A percentile compares a stretch with the other conserved stretches of the same genome.
Conservation (phyloP, 108 stramenopile species). For the Mayamaea pseudoterrestris region DNA sequence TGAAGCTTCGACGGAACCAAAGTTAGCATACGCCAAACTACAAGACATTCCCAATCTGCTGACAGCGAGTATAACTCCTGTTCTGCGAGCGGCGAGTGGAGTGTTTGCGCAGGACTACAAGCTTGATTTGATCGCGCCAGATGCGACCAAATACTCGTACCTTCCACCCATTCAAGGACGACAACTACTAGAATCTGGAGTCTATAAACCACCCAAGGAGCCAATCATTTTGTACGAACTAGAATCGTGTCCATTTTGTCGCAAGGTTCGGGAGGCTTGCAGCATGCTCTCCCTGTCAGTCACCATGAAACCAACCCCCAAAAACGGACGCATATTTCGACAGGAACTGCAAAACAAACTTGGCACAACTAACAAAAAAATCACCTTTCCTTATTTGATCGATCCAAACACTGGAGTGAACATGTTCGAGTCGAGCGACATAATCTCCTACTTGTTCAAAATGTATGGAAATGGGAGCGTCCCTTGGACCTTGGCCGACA, state of each 20-base stretch:
- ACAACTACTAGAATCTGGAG: slow-evolving; percentile 50
- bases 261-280: slow-evolving; percentile 77
- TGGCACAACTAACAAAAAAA: slow-evolving; percentile 57
- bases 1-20: background rate
- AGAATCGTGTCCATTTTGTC: slow-evolving; percentile 77
- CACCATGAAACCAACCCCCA: slow-evolving; percentile 65
- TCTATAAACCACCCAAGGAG: slow-evolving; percentile 35
- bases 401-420: slow-evolving; percentile 84
- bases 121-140: background rate
- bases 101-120: slow-evolving; percentile 3
- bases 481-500: slow-evolving; percentile 7
- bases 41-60: background rate
- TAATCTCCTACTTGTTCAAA: slow-evolving; percentile 71
- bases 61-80: background rate
- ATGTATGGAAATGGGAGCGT: slow-evolving; percentile 31
- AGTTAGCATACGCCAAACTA: background rate
- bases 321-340: slow-evolving; percentile 26
- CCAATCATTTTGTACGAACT: slow-evolving; percentile 83
- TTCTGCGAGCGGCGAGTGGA: background rate
- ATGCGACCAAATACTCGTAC: slow-evolving; percentile 20
- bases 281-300: slow-evolving; percentile 75
- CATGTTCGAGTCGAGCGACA: slow-evolving; percentile 71
- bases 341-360: slow-evolving; percentile 27
- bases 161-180: slow-evolving; percentile 43
- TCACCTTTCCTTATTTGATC: slow-evolving; percentile 78